Base-by-base conservation (phyloP, 257 asterid genomes). In the Plantago major region DNA sequence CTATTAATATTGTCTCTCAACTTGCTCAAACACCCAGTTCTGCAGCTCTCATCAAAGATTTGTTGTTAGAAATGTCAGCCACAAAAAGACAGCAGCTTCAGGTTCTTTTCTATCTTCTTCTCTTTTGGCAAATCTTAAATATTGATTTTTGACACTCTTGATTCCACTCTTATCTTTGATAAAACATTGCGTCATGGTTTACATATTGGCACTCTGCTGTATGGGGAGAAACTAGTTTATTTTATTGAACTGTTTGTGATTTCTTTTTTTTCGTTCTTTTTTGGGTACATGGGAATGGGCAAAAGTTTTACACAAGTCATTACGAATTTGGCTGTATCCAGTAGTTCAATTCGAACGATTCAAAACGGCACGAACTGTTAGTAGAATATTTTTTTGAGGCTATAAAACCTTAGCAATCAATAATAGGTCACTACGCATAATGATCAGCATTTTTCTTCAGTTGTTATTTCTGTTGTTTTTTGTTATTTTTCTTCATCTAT, bases 1-100 rank as follows among this genome's bases (percentile, higher is more conserved):
- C 94, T 55, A 67, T 87, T 55, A 79, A 71, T 74, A 77, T 93
- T 40, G 97, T 93, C 77, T 79, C 97, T 10, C 99, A 93, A 77
- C 94, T 93, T 67, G 99, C 94, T 67, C 99, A 87, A 80, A 70
- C 75, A 80, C 87, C 94, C 58, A 69, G 70, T 63, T 80, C 96
- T 67, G 86, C 97, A 68, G 78, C 76, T 64, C 66, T 62, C 69
- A 66, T 93, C 77, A 93, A 71, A 85, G 94, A 85, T 73, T 81
- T 89, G 68, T 82, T 89, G 53, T 67, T 89, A 65, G 71, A 83
- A 53, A 89, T 93, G 96, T 90, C 99, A 56, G 73, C 81, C 55
- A 67, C 69, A 17, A 82, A 65, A 74, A 82, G 97, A 73, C 97
- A 89, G 75, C 84, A 77, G 73, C 85, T 93, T 73, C 99, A 89